Percentiles rank a stretch among this genome's conserved stretches.
These are phyloP conservation scores for Harringtonia lauricola DNA, from an alignment of 2,329 filamentous ascomycete genomes.

Conservation along the genomic window DNA sequence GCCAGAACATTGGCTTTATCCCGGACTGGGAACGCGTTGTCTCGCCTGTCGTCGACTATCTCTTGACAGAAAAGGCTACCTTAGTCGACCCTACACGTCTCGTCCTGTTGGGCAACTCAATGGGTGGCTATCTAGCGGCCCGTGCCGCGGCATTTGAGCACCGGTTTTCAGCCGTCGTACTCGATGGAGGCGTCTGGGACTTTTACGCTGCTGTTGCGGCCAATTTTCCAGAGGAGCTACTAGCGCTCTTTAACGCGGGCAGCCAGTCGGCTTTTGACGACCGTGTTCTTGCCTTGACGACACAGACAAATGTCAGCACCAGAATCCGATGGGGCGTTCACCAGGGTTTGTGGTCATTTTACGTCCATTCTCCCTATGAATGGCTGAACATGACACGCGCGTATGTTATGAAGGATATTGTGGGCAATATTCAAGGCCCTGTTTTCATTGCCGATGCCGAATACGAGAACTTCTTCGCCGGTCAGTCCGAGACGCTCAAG, in stretches of 20 bases:
- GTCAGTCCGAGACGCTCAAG: background rate
- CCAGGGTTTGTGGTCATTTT: constrained; percentile 3
- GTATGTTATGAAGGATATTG: background rate
- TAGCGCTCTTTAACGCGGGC: background rate
- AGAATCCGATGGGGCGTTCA: background rate
- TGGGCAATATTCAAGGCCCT: background rate
- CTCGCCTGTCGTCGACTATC: constrained; percentile 27
- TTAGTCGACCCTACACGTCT: constrained; percentile 21
- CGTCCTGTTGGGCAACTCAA: constrained; percentile 27
- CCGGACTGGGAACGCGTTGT: constrained; percentile 29
- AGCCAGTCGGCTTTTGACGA: constrained; percentile 1
- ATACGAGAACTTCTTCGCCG: background rate
- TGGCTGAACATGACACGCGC: constrained; percentile 1
- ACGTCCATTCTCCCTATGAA: constrained; percentile 1
- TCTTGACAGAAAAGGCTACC: constrained; percentile 9
- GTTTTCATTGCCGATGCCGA: constrained; percentile 3
- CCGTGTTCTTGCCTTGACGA: background rate
- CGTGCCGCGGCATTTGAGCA: constrained; percentile 32
- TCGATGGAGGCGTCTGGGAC: constrained; percentile 26
- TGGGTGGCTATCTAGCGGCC: constrained; percentile 27
- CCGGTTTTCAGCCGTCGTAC: constrained; percentile 25
- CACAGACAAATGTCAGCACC: background rate
- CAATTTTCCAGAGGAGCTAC: background rate
- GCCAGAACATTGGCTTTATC: constrained; percentile 31
- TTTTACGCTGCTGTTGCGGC: constrained; percentile 8